Conservation (phyloP, 345 rosid genomes). For the Citrus cavaleriei region DNA sequence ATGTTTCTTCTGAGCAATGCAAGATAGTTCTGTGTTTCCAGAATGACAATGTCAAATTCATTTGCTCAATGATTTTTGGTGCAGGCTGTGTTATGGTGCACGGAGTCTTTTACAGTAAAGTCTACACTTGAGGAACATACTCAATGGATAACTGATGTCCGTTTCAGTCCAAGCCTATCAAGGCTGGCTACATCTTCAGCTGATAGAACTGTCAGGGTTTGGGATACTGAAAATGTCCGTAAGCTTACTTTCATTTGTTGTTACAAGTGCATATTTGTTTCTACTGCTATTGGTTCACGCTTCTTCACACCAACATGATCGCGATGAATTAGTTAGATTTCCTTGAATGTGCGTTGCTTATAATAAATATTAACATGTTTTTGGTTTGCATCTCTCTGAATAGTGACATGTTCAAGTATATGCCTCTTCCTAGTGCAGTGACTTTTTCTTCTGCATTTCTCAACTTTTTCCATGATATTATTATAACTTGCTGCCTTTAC, state of each 20-base stretch:
- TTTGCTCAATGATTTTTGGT: constrained; percentile 10
- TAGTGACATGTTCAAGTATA: background rate
- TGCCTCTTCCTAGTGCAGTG: background rate
- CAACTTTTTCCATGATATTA: background rate
- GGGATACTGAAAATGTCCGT: constrained; percentile 67
- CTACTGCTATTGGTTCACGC: background rate
- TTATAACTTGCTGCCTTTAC: background rate
- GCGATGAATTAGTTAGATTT: background rate
- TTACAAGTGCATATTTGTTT: constrained; percentile 9
- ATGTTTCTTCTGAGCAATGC: background rate
- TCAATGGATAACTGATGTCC: constrained; percentile 60
- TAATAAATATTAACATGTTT: background rate
- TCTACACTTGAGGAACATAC: constrained; percentile 60
- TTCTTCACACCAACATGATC: background rate
- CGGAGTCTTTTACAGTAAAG: constrained; percentile 42
- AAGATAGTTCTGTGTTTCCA: background rate
- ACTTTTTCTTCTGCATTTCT: background rate
- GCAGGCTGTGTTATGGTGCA: constrained; percentile 68
- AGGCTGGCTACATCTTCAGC: constrained; percentile 66
- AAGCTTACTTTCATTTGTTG: background rate
- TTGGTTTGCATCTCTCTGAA: background rate
- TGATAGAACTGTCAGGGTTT: constrained; percentile 66
- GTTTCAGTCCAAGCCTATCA: constrained; percentile 60
- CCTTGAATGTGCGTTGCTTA: background rate
- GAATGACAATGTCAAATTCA: background rate